Evolutionary conservation across 1,284 basidiomycete genomes (phyloP).

Genomic region (Flammula alnicola): DNA sequence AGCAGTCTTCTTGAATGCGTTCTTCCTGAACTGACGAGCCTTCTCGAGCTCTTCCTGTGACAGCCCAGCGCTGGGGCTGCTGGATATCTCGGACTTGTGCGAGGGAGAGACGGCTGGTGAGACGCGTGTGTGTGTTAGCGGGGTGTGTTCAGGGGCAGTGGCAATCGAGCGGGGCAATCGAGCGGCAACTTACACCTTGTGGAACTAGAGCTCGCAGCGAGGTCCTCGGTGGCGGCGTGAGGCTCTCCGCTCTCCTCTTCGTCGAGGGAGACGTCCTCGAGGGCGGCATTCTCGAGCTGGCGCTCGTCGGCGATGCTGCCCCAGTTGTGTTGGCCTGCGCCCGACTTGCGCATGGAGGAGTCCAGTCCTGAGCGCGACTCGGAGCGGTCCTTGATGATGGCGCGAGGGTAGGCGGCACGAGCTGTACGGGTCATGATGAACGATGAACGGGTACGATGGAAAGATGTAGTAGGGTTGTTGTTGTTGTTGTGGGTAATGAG

Average conservation of each 20-base stretch:
- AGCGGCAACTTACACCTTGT: background rate
- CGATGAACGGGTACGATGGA: background rate
- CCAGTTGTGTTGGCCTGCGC: constrained; percentile 85
- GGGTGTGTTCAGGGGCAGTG: background rate
- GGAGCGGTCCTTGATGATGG: constrained; percentile 78
- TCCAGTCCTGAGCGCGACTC: constrained; percentile 78
- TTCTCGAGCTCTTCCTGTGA: constrained; percentile 69
- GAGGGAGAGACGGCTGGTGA: constrained; percentile 13
- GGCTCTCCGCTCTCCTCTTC: constrained; percentile 38
- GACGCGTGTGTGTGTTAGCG: background rate
- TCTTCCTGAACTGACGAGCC: constrained; percentile 70
- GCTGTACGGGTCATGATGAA: constrained; percentile 75
- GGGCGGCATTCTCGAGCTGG: constrained; percentile 57
- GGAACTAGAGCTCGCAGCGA: constrained; percentile 4
- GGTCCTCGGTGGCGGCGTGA: constrained; percentile 30
- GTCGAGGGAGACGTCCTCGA: constrained; percentile 54
- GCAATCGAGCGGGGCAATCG: background rate
- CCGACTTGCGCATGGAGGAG: constrained; percentile 77
- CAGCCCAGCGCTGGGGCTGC: constrained; percentile 40
- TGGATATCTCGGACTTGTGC: constrained; percentile 33
- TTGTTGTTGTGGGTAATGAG: constrained; percentile 8
- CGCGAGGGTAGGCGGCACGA: constrained; percentile 74
- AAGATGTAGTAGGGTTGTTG: background rate
- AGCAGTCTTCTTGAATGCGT: constrained; percentile 65
- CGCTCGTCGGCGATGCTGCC: constrained; percentile 71